These are phyloP conservation scores for Botrytis porri DNA, from an alignment of 2,329 filamentous ascomycete genomes.

Conservation along the genomic window DNA sequence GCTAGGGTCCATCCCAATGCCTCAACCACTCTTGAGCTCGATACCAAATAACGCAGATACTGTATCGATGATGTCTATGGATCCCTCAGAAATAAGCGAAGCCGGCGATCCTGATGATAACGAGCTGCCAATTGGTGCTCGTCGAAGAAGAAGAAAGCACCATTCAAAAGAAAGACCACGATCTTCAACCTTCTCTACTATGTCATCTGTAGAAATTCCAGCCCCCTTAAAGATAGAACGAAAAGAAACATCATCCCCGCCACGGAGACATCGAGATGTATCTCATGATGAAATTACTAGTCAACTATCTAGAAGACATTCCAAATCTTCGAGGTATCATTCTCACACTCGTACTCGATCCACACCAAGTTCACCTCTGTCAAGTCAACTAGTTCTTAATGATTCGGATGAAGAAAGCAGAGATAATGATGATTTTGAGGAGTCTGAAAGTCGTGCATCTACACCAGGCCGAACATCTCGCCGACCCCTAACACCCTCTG, in stretches of 20 bases:
- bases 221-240: slow-evolving; percentile 3
- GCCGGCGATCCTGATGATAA: slow-evolving; percentile 24
- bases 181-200: slow-evolving; percentile 16
- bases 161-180: slow-evolving; percentile 19
- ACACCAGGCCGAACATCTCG: slow-evolving; percentile 13
- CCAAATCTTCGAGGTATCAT: slow-evolving; percentile 15
- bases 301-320: not conserved
- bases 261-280: slow-evolving; percentile 6
- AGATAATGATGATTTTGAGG: slow-evolving; percentile 4
- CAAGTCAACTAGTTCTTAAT: slow-evolving; percentile 16
- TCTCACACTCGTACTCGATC: slow-evolving; percentile 18
- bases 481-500: slow-evolving; percentile 16
- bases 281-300: slow-evolving; percentile 1
- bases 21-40: slow-evolving; percentile 42
- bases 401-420: slow-evolving; percentile 16
- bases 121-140: slow-evolving; percentile 37
- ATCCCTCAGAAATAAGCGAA: slow-evolving; percentile 11
- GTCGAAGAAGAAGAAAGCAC: slow-evolving; percentile 26
- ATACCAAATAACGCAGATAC: slow-evolving; percentile 21
- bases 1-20: slow-evolving; percentile 56
- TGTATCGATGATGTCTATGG: slow-evolving; percentile 19
- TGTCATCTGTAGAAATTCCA: slow-evolving; percentile 3
- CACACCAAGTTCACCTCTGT: slow-evolving; percentile 19
- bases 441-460: slow-evolving; percentile 9
- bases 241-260: slow-evolving; percentile 2